Conservation (phyloP, 108 stramenopile species). For the Nitzschia palea region DNA sequence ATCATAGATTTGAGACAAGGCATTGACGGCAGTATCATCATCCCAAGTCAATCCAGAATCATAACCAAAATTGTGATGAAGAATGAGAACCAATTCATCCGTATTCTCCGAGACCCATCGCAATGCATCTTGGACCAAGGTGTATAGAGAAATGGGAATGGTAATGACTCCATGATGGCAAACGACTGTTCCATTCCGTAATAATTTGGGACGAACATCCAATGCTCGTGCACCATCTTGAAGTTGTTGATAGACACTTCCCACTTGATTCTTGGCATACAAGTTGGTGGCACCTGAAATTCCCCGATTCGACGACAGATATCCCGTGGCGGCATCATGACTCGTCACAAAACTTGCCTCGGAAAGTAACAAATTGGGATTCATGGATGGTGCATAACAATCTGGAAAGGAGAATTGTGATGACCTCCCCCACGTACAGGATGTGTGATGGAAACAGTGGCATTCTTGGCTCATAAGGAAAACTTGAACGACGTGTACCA, state of each 20-base stretch:
- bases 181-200: slow-evolving; percentile 57
- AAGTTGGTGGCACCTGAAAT: slow-evolving; percentile 28
- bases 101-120: slow-evolving; percentile 70
- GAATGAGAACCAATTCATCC: slow-evolving; percentile 59
- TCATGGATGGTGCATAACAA: slow-evolving; percentile 58
- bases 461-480: not conserved
- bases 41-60: slow-evolving; percentile 19
- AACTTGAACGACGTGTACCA: too few relatives aligned
- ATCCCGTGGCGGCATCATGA: slow-evolving; percentile 81
- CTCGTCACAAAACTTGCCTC: slow-evolving; percentile 64
- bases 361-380: slow-evolving; percentile 35
- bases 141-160: slow-evolving; percentile 44
- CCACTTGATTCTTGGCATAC: slow-evolving; percentile 73
- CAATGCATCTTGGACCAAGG: slow-evolving; percentile 49
- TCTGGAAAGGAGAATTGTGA: slow-evolving; percentile 51
- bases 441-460: not conserved
- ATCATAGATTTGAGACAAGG: slow-evolving; percentile 54
- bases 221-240: slow-evolving; percentile 72
- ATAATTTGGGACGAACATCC: slow-evolving; percentile 67
- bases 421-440: not conserved
- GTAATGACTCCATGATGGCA: slow-evolving; percentile 72
- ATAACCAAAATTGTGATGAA: slow-evolving; percentile 59
- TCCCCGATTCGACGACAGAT: slow-evolving; percentile 26
- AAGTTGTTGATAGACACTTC: slow-evolving; percentile 62
- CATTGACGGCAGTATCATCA: slow-evolving; percentile 24